A percentile compares a stretch with the other conserved stretches of the same genome.
phyloP scores from a whole-genome alignment of 2,329 filamentous ascomycete genomes.

The Fusarium miscanthi region DNA sequence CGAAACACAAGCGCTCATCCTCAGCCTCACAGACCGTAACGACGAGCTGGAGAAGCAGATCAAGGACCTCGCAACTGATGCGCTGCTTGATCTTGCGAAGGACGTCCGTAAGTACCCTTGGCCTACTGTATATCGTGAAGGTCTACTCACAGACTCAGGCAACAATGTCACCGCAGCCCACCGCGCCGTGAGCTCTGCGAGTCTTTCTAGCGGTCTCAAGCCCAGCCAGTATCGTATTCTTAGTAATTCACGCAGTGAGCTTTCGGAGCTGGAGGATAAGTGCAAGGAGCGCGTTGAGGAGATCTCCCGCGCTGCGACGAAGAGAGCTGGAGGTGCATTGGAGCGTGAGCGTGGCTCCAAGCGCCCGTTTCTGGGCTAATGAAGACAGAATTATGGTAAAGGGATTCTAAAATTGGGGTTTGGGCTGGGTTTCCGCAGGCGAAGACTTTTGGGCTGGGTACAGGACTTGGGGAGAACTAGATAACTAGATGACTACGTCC shows the following conservation, averaged over 20 bases:
- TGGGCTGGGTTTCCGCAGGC: neutral
- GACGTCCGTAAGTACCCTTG: fast-evolving
- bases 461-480: neutral
- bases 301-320: fast-evolving
- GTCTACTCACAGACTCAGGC: fast-evolving
- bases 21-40: neutral
- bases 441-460: neutral
- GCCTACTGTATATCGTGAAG: fast-evolving
- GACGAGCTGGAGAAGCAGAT: neutral
- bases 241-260: fast-evolving
- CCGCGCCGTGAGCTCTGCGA: neutral
- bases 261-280: neutral
- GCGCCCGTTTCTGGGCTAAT: too few species aligned
- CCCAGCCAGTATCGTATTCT: fast-evolving
- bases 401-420: too few species aligned
- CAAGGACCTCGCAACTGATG: fast-evolving
- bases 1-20: neutral
- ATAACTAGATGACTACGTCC: fast-evolving
- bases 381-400: fast-evolving
- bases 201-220: fast-evolving
- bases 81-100: neutral
- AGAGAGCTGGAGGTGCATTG: neutral
- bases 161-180: neutral
- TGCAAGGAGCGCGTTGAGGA: fast-evolving
- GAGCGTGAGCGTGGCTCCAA: neutral